Evolutionary conservation across 495 filamentous ascomycete genomes (phyloP), one percentile per base, ranked within the genome.

Genomic region (Xylona heveae): DNA sequence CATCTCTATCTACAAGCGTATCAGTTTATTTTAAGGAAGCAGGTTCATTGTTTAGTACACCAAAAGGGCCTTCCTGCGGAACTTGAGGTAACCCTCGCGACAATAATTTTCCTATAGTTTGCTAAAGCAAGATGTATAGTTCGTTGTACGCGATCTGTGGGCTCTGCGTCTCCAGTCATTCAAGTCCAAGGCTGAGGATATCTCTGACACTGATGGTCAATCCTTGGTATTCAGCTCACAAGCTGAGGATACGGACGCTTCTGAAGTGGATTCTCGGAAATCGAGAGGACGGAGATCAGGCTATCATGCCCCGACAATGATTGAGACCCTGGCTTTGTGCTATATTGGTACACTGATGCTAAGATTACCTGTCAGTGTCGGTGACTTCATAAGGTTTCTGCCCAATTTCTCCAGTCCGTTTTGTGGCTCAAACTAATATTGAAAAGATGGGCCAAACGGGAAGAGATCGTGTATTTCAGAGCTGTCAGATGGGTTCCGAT

Each of bases 21-120:
- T 33, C 88, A 95, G 51, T 53, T 94, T n/a, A 67, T 97, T 19
- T 52, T 85, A 1, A 66, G 71, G 56, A 77, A 79, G 48, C 78
- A 84, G 57, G 61, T 66, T 30, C 48, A 66, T 44, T 70, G 59
- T 41, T 49, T 83, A 27, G 53, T 81, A 6, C 53, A 67, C 19
- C 49, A 57, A 6, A 66, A 67, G 44, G 59, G 62, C 1, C 66
- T 79, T 38, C 71, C 75, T 15, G 49, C 55, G 30, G 61, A 76
- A 39, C 49, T 78, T 8, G 74, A 79, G 61, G 70, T 71, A 47
- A 13, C 8, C 13, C 13, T 7, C 8, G 23, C 23, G 23, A 25
- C 8, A 13, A 25, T 8, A 13, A 25, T 25, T 25, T 13, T 13
- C 7, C 23, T 8, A 13, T 23, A 6, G 6, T 17, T 31, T 13